These are phyloP conservation scores for Cystoderma amianthinum DNA, from an alignment of 768 basidiomycete species.

Conservation along the genomic window DNA sequence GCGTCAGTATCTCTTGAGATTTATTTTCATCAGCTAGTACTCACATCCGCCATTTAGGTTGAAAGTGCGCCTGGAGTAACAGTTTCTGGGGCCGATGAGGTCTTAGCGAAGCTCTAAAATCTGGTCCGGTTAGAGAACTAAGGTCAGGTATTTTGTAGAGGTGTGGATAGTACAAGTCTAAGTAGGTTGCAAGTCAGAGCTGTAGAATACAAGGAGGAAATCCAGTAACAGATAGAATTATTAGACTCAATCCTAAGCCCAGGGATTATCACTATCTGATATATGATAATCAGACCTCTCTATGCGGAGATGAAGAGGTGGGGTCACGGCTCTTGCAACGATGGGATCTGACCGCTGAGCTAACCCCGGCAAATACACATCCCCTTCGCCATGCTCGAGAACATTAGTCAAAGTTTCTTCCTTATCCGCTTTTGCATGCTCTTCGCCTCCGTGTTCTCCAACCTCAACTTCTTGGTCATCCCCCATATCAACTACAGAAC, in stretches of 20 bases:
- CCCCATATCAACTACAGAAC: conserved; percentile 30
- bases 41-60: conserved; percentile 24
- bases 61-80: conserved; percentile 45
- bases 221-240: conserved; percentile 4
- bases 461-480: conserved; percentile 39
- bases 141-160: neutral
- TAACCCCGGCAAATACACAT: conserved; percentile 6
- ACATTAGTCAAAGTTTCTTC: conserved; percentile 24
- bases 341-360: too few species aligned
- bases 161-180: neutral
- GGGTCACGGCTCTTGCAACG: conserved; percentile 30
- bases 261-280: conserved; percentile 49
- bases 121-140: neutral
- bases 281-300: conserved; percentile 23
- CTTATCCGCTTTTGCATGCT: conserved; percentile 25
- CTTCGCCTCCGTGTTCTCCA: conserved; percentile 16
- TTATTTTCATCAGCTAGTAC: conserved; percentile 1
- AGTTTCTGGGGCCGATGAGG: conserved; percentile 51
- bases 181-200: neutral
- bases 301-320: conserved; percentile 36
- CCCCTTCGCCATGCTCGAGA: conserved; percentile 18
- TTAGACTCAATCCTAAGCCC: conserved; percentile 32
- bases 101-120: conserved; percentile 42
- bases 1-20: conserved; percentile 26
- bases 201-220: conserved; percentile 5